These are phyloP conservation scores for Neocallimastix lanati DNA, from an alignment of 192 early-diverging fungal genomes.

Conservation along the genomic window DNA sequence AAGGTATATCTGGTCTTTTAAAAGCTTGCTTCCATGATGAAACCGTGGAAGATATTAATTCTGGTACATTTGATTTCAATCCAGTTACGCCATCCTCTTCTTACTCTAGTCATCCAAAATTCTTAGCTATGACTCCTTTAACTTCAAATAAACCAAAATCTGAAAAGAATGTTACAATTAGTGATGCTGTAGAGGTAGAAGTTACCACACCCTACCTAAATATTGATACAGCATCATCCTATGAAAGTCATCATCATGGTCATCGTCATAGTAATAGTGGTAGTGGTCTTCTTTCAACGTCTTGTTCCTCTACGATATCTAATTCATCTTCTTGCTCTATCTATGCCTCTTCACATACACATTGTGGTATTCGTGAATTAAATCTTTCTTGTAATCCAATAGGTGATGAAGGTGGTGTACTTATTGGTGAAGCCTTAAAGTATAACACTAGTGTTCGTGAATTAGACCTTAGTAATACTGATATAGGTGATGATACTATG, in stretches of 20 bases:
- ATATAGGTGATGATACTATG: not conserved
- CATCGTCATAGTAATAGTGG: not conserved
- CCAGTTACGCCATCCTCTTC: not conserved
- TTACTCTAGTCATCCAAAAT: not conserved
- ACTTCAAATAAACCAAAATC: not conserved
- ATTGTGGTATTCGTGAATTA: not conserved
- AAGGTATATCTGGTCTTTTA: not conserved
- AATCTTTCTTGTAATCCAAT: not conserved
- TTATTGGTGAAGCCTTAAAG: not conserved
- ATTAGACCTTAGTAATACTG: not conserved
- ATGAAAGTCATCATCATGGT: not conserved
- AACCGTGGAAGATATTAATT: not conserved
- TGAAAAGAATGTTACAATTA: not conserved
- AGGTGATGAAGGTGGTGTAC: not conserved
- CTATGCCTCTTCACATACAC: not conserved
- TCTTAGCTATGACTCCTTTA: not conserved
- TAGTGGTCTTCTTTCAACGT: not conserved
- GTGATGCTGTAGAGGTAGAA: not conserved
- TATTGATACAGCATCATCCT: not conserved
- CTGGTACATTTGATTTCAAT: not conserved
- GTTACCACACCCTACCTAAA: not conserved
- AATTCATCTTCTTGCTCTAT: not conserved
- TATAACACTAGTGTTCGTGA: not conserved
- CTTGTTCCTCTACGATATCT: not conserved
- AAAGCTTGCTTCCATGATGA: not conserved